A percentile compares a stretch with the other conserved stretches of the same genome.
phyloP scores from a whole-genome alignment of 2,329 filamentous ascomycete genomes.

The Penicillium sp. region DNA sequence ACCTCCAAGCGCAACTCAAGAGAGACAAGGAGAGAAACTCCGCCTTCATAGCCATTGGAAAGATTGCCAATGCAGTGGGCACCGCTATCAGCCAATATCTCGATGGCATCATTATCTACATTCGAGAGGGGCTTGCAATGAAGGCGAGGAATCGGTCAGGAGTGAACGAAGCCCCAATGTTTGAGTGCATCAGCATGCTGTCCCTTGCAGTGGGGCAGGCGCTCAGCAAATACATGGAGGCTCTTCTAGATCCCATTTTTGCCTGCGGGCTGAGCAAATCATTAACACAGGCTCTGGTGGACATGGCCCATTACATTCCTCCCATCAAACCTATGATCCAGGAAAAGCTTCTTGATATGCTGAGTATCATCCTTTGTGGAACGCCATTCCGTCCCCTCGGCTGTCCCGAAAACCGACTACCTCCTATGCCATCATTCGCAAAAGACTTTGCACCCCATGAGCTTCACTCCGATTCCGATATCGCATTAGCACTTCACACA shows the following conservation, averaged over 20 bases:
- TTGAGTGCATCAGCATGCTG: constrained; percentile 95
- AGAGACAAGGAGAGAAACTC: constrained; percentile 92
- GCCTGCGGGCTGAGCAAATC: constrained; percentile 92
- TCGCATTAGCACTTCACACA: constrained; percentile 90
- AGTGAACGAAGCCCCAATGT: constrained; percentile 70
- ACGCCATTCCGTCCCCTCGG: constrained; percentile 90
- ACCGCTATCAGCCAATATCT: constrained; percentile 93
- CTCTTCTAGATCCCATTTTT: constrained; percentile 91
- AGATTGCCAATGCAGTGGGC: constrained; percentile 93
- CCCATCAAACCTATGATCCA: constrained; percentile 91
- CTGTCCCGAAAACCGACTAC: constrained; percentile 81
- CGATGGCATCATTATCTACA: constrained; percentile 89
- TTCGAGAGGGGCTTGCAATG: constrained; percentile 81
- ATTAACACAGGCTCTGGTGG: constrained; percentile 89
- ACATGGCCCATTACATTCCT: constrained; percentile 98
- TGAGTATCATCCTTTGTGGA: constrained; percentile 89
- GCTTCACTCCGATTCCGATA: constrained; percentile 80
- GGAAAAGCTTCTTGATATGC: constrained; percentile 87
- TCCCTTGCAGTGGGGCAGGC: constrained; percentile 94
- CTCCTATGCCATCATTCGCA: constrained; percentile 75
- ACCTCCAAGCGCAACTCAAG: constrained; percentile 88
- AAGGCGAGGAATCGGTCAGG: constrained; percentile 65
- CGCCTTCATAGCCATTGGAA: constrained; percentile 92
- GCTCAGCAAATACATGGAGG: constrained; percentile 97
- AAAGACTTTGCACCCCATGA: constrained; percentile 83